phyloP scores from a whole-genome alignment of 805 yeast genomes.

The Martiniozyma abietophila region DNA sequence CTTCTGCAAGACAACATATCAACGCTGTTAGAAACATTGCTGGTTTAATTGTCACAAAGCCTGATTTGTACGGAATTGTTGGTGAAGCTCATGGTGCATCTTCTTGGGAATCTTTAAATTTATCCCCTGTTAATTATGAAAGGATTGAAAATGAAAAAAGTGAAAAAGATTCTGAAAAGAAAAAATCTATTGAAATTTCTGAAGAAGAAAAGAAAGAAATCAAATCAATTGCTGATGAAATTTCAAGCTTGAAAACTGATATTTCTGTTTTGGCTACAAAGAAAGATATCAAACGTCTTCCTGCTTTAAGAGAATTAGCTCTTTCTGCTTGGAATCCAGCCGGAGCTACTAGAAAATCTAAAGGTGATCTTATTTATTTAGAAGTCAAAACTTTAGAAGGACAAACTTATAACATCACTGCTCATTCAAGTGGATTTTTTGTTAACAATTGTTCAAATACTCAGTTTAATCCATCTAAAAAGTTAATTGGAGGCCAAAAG shows the following conservation, averaged over 20 bases:
- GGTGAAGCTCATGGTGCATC: constrained; percentile 42
- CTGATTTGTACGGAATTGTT: constrained; percentile 30
- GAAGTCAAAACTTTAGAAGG: constrained; percentile 71
- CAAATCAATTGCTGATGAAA: constrained; percentile 1
- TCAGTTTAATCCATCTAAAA: constrained; percentile 56
- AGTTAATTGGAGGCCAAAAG: constrained; percentile 21
- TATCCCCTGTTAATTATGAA: constrained; percentile 24
- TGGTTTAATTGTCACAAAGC: constrained; percentile 41
- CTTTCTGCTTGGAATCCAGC: constrained; percentile 86
- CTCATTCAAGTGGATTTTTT: constrained; percentile 70
- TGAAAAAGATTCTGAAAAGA: constrained; percentile 8
- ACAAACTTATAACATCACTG: constrained; percentile 69
- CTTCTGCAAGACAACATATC: constrained; percentile 53
- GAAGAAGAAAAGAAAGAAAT: constrained; percentile 14
- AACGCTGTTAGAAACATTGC: constrained; percentile 51
- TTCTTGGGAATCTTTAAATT: constrained; percentile 33
- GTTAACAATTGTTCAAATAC: constrained; percentile 60
- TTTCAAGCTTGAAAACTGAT: constrained; percentile 8
- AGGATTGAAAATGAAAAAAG: constrained; percentile 10
- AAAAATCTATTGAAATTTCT: constrained; percentile 11
- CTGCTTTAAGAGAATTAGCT: constrained; percentile 47
- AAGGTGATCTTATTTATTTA: constrained; percentile 78
- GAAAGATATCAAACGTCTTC: constrained; percentile 25
- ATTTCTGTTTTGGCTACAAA: constrained; percentile 23
- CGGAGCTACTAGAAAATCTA: constrained; percentile 46